Evolutionary conservation across 306 rosid species (phyloP), one percentile per base, ranked within the genome.

Genomic region (Cucumis melo): DNA sequence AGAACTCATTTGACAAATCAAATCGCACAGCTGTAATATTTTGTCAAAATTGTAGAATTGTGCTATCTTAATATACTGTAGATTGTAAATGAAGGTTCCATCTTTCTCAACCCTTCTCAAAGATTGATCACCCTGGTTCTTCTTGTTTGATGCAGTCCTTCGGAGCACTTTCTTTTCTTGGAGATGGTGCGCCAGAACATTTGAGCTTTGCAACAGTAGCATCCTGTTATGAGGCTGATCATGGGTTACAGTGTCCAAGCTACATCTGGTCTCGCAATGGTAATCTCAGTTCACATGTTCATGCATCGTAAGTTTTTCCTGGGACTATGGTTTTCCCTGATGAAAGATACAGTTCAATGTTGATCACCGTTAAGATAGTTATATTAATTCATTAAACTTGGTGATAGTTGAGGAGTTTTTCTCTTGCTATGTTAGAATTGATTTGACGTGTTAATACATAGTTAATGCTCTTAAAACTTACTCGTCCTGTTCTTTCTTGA

Each of bases 211-310:
- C 89, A 57, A 84, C 92, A 23, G 80, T 83, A 7, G 92, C 95
- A 65, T 86, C 90, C 63, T 90, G 96, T 74, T 91, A 90, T 88
- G 99, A 94, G 83, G 93, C 93, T 67, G 96, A 90, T 80, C 96
- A 89, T 72, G 95, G 99, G 79, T 87, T 94, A 51, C 91, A 82
- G 20, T 87, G 87, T 83, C 95, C 96, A 80, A 84, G 57, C 84
- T 92, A 92, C 84, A 94, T 92, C 44, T 92, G 99, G 99, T 92
- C 99, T 75, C 96, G 87, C 82, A 27, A 82, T 71, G 96, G 96
- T 78, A 92, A 90, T 67, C 97, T 90, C 65, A 89, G 98, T 78
- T 92, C 99, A 81, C 92, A 92, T 66, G 97, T 90, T 71, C 99
- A 90, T 82, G 95, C 95, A 80, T 90, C 96, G 97, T 92, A 74